Base-by-base conservation (phyloP, 1,284 basidiomycete genomes). In the Ustilago bromivora region DNA sequence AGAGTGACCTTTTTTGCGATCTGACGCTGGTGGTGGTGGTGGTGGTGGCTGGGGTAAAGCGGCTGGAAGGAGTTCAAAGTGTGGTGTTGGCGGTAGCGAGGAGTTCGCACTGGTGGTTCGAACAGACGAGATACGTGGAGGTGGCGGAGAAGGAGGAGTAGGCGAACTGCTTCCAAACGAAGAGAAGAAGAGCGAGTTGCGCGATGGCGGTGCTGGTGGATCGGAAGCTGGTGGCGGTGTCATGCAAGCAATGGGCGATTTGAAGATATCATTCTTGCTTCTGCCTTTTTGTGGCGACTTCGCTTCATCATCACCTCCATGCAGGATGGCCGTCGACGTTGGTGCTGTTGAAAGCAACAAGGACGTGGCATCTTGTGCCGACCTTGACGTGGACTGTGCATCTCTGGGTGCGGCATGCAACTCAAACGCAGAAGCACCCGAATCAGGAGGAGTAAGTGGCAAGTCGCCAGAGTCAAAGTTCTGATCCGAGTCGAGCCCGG, bases 211-310 rank as follows among this genome's bases (percentile, higher is more conserved):
- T 31, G 23, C 23, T 28, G 60, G 43, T 9, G 66, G 40, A 9
- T 49, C 52, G 2, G 43, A 54, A 19, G 54, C 9, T 12, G 56
- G 68, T 19, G 80, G 71, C n/a, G 80, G 80, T 5, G 71, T 60
- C 12, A 79, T 46, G 64, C 68, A 68, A 17, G 74, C 36, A 40
- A 63, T 62, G 4, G 75, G 62, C 2, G 68, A 52, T 41, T 75
- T 74, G 66, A 82, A 82, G 63, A 82, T 82, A 57, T 81, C 80
- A 31, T 82, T 81, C 66, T 78, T 79, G 74, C 72, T 76, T 3
- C 35, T 54, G 2, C 43, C 32, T 19, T 64, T 71, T 17, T 55
- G 46, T 1, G 61, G 34, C 1, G 61, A 52, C 35, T 64, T 54
- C 49, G 35, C 11, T 11, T 60, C 52, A 17, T 61, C 57, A 12